Conservation (phyloP, 805 yeast genomes). For the Hanseniaspora mollemarum region DNA sequence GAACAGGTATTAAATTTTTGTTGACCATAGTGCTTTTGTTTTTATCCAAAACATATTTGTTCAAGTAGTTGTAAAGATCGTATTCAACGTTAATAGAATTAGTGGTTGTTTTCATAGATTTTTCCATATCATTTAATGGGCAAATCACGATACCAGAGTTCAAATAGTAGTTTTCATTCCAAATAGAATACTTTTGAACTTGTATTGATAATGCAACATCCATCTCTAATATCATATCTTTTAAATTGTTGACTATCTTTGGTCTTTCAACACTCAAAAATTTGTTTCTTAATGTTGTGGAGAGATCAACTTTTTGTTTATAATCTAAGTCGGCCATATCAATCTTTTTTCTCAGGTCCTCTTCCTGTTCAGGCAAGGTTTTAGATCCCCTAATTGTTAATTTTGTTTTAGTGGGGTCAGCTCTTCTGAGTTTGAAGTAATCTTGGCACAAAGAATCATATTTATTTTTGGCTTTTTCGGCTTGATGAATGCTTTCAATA, state of each 20-base stretch:
- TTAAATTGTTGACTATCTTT: conserved; percentile 54
- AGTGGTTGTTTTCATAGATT: conserved; percentile 67
- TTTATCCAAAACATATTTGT: conserved; percentile 35
- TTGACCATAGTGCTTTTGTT: conserved; percentile 28
- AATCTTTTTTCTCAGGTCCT: conserved; percentile 69
- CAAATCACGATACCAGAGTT: conserved; percentile 74
- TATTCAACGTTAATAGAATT: conserved; percentile 69
- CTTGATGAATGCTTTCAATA: conserved; percentile 64
- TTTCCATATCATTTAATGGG: conserved; percentile 49
- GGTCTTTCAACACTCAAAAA: conserved; percentile 69
- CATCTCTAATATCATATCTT: conserved; percentile 68
- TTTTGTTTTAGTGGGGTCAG: conserved; percentile 76
- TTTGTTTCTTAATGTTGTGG: conserved; percentile 63
- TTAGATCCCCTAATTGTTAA: conserved; percentile 70
- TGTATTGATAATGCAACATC: conserved; percentile 86
- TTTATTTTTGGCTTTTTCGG: conserved; percentile 75
- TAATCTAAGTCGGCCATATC: conserved; percentile 80
- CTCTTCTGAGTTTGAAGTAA: conserved; percentile 63
- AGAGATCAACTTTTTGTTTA: conserved; percentile 58
- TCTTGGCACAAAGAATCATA: conserved; percentile 77
- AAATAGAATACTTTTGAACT: conserved; percentile 76
- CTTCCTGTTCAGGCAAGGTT: conserved; percentile 76
- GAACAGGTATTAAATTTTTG: conserved; percentile 49
- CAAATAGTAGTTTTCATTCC: conserved; percentile 70
- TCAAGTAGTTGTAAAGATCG: conserved; percentile 61